These are phyloP conservation scores for Ceratocystis alfenasii DNA, from an alignment of 2,329 filamentous ascomycete species.

Conservation along the genomic window DNA sequence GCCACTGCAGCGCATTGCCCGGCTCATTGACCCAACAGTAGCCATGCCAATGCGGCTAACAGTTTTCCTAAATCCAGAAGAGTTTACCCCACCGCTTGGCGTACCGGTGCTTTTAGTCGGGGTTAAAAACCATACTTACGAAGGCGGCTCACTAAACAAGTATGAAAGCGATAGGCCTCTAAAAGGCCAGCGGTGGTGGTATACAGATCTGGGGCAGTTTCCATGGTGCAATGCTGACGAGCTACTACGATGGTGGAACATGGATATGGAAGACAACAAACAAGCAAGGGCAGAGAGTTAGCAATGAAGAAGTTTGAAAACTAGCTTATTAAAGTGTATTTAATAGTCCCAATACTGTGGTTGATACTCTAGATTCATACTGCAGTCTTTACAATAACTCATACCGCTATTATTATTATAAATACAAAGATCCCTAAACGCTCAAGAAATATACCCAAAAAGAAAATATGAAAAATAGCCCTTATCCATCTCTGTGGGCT, in stretches of 20 bases:
- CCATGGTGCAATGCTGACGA: conserved; percentile 40
- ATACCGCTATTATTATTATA: background rate
- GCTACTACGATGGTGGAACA: conserved; percentile 37
- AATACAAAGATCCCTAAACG: background rate
- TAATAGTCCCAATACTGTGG: background rate
- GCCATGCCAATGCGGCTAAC: conserved; percentile 42
- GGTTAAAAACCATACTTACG: conserved; percentile 47
- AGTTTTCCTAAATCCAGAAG: conserved; percentile 42
- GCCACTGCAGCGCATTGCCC: conserved; percentile 40
- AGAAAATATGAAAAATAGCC: background rate
- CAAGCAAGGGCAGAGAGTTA: background rate
- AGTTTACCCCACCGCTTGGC: conserved; percentile 37
- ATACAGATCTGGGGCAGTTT: conserved; percentile 35
- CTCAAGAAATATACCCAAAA: background rate
- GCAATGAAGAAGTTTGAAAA: background rate
- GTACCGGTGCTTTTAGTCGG: conserved; percentile 41
- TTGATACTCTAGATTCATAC: background rate
- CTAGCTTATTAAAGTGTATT: background rate
- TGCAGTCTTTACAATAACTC: background rate
- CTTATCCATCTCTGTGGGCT: conserved; percentile 8
- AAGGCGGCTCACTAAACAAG: conserved; percentile 37
- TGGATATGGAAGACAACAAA: background rate
- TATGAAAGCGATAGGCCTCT: conserved; percentile 33
- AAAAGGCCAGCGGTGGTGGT: conserved; percentile 39
- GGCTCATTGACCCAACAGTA: conserved; percentile 41